Base-by-base conservation (phyloP, 2,329 filamentous ascomycete genomes). In the Coniochaeta sp. region DNA sequence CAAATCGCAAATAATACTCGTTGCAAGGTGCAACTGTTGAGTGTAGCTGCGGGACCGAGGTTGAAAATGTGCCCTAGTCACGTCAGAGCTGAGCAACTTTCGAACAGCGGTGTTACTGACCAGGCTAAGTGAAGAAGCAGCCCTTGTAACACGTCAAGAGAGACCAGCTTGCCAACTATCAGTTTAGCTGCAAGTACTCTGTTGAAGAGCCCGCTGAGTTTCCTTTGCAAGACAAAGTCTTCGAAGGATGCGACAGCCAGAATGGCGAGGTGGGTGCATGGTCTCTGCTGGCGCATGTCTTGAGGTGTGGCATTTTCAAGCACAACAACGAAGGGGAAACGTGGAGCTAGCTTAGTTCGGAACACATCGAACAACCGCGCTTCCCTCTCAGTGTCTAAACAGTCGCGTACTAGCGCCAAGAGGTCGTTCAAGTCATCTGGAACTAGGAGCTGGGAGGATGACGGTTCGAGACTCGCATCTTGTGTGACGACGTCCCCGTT, bases 1-100 rank as follows among this genome's bases (percentile, higher is more conserved):
- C 63, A 73, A 52, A 19, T 73, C 71, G 6, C 66, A 67, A 0
- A 72, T 64, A 0, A 73, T 73, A 24, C 71, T 72, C 2, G 62
- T 66, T 1, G 71, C 70, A 7, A 73, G 64, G 24, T 68, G 66
- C 0, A 73, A 28, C 38, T 72, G 68, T 19, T 73, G 71, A 0
- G 66, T 68, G 40, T 69, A 68, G 44, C 65, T 67, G 57, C 68
- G 64, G 1, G 66, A 66, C 5, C 65, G 60, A 19, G 68, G 69
- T 26, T 71, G 71, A 43, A 67, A 72, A 60, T 73, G 71, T 2
- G 70, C 71, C 71, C 71, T 73, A 36, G 14, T 4, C 22, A 16
- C 16, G n/a, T 19, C 14, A 58, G 17, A 38, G 7, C 40, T 11
- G 6, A 12, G 7, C 7, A 19, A 33, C 24, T 6, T 5, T 28